Base-by-base conservation (phyloP, 768 basidiomycete genomes). In the Hericium alpestre region DNA sequence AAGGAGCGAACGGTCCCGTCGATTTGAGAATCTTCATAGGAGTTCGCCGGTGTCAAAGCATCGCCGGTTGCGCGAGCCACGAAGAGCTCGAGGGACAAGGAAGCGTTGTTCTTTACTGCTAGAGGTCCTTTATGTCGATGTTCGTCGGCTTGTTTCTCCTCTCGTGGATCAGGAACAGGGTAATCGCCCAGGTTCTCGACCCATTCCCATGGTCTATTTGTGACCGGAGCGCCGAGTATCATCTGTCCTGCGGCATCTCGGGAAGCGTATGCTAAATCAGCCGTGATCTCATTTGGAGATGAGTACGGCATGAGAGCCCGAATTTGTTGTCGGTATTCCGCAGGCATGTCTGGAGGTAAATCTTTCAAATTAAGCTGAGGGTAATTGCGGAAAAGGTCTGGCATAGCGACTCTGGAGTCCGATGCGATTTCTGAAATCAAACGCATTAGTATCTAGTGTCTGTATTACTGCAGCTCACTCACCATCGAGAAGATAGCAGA, bases 151-250 rank as follows among this genome's bases (percentile, higher is more conserved):
- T 69, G 68, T 23, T 76, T 70, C 37, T 73, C 72, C 10, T 78
- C 77, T 32, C 73, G 77, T 10, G 74, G 66, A 25, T 79, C 77
- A 3, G 73, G 61, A 11, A 71, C 64, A 8, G 74, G 58, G 3
- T 76, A 72, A 53, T 86, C 84, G 9, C 87, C 87, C 3, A 90
- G 64, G 65, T 85, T 81, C 68, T 92, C 89, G 7, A 84, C 80
- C 88, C 89, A 91, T 67, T 92, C 89, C 89, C 89, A 92, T 3
- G 90, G 87, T 37, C 82, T 79, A 68, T 90, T 87, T 56, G 80
- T 73, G 16, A 90, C 84, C 1, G 79, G 75, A 4, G 70, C 65
- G 18, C 78, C 76, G 58, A 74, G 72, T 2, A 81, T 65, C 4
- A 80, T 58, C 16, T 76, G 73, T 0, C 85, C 86, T 12, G 70